Base-by-base conservation (phyloP, 2,329 filamentous ascomycete genomes). In the Dactylonectria estremocensis region DNA sequence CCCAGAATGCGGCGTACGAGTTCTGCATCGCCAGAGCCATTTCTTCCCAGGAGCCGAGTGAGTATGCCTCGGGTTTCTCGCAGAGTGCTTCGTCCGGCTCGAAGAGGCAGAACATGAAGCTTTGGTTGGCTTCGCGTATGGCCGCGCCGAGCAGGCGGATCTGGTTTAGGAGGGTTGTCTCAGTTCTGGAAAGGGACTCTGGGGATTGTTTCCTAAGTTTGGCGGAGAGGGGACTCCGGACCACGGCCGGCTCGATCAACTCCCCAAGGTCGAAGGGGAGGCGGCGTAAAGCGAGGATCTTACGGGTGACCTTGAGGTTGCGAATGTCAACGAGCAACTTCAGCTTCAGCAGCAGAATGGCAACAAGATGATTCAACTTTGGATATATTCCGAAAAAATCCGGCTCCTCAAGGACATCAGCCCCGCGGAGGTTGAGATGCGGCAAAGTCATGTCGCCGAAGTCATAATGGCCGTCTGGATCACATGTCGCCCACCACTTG, bases 371-470 rank as follows among this genome's bases (percentile, higher is more conserved):
- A 20, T 40, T 37, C 48, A 68, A 46, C 1, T 24, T 9, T 2
- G 64, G 22, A 40, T 40, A 53, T 22, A 35, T 3, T 37, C 24
- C n/a, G 11, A 61, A 18, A 10, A 24, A 46, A 16, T 45, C 53
- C 5, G 33, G 52, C 2, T 33, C 9, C 74, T 86, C 84, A 43
- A 86, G 79, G 1, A 75, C 77, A 69, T 86, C 77, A 14, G 79
- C 81, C n/a, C 76, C 72, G 46, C 75, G 79, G 50, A 81, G 66
- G 61, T 83, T 69, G 13, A 83, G 75, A 43, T 62, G 54, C 18
- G 66, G 61, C 22, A 61, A 11, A 3, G 33, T 35, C 53, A 28
- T 43, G 22, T 64, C 61, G 1, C 9, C 48, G 63, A 58, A 67
- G 49, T 71, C 61, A 49, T 69, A 61, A 24, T 48, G 16, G 20